A percentile compares a stretch with the other conserved stretches of the same genome.
phyloP scores from a whole-genome alignment of 2,329 filamentous ascomycete genomes.

The Blastomyces gilchristii region DNA sequence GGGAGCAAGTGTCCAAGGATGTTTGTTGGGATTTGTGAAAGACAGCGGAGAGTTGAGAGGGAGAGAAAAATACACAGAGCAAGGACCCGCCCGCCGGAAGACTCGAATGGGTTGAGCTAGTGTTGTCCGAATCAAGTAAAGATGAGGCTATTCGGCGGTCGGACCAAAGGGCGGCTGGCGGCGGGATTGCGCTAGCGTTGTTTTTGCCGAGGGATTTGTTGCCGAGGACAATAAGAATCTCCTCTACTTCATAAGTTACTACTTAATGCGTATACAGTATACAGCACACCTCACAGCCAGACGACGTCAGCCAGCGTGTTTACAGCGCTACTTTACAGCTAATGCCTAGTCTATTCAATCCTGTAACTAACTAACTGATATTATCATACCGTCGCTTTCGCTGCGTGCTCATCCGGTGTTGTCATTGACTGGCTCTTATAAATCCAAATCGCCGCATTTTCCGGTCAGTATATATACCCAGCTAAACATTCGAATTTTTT shows the following conservation, averaged over 20 bases:
- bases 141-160: slow-evolving; percentile 4
- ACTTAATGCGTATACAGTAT: no score
- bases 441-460: background rate
- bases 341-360: no score
- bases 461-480: background rate
- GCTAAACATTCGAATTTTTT: background rate
- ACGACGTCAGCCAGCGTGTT: no score
- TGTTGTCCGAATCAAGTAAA: background rate
- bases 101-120: no score
- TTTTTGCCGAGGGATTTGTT: slow-evolving; percentile 1
- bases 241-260: no score
- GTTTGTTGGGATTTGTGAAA: background rate
- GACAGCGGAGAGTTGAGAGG: background rate
- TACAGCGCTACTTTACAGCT: no score
- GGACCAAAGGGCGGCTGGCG: slow-evolving; percentile 4
- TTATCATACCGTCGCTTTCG: background rate
- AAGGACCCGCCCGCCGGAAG: background rate
- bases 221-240: background rate
- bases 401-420: background rate
- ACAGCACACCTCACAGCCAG: no score
- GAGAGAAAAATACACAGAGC: background rate
- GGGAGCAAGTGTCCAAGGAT: background rate
- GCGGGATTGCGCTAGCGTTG: background rate
- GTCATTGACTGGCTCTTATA: background rate
- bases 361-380: no score